phyloP scores from a whole-genome alignment of 495 filamentous ascomycete species.

The Penicillium paxilli region DNA sequence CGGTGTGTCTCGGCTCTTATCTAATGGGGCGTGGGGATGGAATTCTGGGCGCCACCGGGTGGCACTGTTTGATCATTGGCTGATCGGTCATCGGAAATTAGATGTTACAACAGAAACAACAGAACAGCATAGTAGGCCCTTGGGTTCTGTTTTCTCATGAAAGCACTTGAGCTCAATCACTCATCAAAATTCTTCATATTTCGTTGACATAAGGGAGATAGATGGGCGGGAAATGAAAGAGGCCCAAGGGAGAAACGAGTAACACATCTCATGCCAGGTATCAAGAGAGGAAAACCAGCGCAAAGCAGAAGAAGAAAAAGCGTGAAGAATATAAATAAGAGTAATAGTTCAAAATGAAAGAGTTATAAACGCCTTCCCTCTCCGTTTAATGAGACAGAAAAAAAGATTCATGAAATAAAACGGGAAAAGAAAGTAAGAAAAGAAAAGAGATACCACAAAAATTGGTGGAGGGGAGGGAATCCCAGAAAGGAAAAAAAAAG shows the following conservation, averaged over 20 bases:
- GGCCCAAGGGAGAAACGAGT: not conserved
- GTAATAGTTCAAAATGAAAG: conserved; percentile 3
- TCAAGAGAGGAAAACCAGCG: conserved; percentile 11
- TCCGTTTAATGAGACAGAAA: conserved; percentile 28
- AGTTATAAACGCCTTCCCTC: conserved; percentile 28
- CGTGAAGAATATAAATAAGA: conserved; percentile 10
- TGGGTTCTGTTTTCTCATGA: too few relatives aligned
- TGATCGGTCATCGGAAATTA: not conserved
- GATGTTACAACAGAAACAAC: not conserved
- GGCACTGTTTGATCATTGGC: not conserved
- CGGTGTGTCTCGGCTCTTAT: not conserved
- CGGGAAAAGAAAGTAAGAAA: conserved; percentile 6
- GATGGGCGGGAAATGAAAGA: conserved; percentile 4
- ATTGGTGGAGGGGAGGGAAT: conserved; percentile 1
- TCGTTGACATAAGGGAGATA: conserved; percentile 5
- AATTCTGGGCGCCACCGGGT: not conserved
- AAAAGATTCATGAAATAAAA: conserved; percentile 1
- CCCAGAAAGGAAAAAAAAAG: conserved; percentile 8
- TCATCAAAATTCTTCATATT: conserved; percentile 2
- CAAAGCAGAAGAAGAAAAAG: conserved; percentile 6
- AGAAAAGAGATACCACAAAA: conserved; percentile 1
- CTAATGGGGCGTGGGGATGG: not conserved
- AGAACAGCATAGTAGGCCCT: too few relatives aligned
- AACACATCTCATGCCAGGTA: conserved; percentile 19
- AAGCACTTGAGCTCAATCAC: too few relatives aligned